Evolutionary conservation across 139 green algal genomes (phyloP), one percentile per base, ranked within the genome.

Genomic region (Picocystis salinarum): DNA sequence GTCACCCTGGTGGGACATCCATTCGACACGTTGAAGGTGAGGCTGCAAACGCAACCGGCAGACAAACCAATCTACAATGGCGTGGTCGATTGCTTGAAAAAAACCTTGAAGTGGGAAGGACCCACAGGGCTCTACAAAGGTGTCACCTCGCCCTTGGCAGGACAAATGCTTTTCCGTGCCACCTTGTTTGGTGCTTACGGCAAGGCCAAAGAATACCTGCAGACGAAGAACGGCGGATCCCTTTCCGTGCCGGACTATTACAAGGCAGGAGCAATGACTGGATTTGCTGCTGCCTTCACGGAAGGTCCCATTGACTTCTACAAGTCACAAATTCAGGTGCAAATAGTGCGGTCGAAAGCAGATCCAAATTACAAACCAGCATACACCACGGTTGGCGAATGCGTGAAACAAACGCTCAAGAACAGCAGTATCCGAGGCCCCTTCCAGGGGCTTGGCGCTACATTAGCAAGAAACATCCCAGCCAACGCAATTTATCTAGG

Each of bases 261-360:
- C 70, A 81, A 80, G 52, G 78, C 76, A 10, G 78, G 79, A 4
- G 64, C 61, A 13, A 77, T 85, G 25, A 83, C 80, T 0, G 82
- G 84, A 22, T 72, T 80, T 39, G 73, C 77, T 6, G 80, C 78
- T 4, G 68, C 84, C 5, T 92, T 93, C 51, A 73, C 62, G 0
- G 84, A 94, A 57, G 68, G 67, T 0, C 84, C 84, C 22, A 91
- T 93, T 40, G 84, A 94, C 58, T 92, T 94, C 33, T 94, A 86
- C 63, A 94, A 94, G 71, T 81, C 62, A 18, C 84, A 94, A 61
- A 80, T 91, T 42, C 84, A 94, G 56, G 71, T 84, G 5, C 84
- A 94, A 58, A 83, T 89, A 55, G 78, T 94, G 47, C 41, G 68
- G 1, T 51, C 67, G n/a, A 78, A 79, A 57, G 28, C 55, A 18